Conservation (phyloP, 805 yeast genomes). For the Candida nonsorbophila region DNA sequence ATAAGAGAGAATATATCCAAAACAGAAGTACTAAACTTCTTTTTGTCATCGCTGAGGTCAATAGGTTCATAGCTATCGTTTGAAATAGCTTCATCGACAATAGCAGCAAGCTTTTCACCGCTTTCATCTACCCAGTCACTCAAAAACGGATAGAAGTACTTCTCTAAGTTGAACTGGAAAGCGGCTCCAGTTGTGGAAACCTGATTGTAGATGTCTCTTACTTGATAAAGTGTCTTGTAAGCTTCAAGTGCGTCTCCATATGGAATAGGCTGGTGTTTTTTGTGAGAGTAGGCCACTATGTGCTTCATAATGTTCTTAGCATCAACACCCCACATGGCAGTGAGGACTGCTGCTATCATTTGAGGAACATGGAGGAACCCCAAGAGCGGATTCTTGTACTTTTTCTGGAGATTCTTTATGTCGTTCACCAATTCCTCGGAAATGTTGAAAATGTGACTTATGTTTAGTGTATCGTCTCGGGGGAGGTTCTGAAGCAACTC, state of each 20-base stretch:
- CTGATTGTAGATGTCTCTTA: conserved; percentile 48
- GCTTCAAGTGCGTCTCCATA: conserved; percentile 55
- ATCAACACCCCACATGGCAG: conserved; percentile 51
- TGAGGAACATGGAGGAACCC: conserved; percentile 50
- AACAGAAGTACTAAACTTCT: conserved; percentile 55
- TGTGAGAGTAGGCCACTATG: conserved; percentile 36
- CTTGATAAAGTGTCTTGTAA: conserved; percentile 47
- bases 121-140: conserved; percentile 41
- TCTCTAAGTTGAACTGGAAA: conserved; percentile 54
- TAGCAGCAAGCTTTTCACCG: conserved; percentile 38
- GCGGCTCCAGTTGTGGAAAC: conserved; percentile 31
- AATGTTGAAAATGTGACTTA: conserved; percentile 52
- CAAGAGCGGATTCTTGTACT: conserved; percentile 57
- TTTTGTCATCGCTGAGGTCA: conserved; percentile 34
- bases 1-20: conserved; percentile 63
- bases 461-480: conserved; percentile 45
- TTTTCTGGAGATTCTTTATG: conserved; percentile 49
- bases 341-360: conserved; percentile 44
- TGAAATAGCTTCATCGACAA: conserved; percentile 50
- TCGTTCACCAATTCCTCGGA: conserved; percentile 48
- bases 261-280: conserved; percentile 29
- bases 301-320: conserved; percentile 46
- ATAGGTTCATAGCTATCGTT: conserved; percentile 55
- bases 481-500: conserved; percentile 48
- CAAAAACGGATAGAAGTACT: conserved; percentile 40